Base-by-base conservation (phyloP, 2,329 filamentous ascomycete species). In the Periconia digitata region DNA sequence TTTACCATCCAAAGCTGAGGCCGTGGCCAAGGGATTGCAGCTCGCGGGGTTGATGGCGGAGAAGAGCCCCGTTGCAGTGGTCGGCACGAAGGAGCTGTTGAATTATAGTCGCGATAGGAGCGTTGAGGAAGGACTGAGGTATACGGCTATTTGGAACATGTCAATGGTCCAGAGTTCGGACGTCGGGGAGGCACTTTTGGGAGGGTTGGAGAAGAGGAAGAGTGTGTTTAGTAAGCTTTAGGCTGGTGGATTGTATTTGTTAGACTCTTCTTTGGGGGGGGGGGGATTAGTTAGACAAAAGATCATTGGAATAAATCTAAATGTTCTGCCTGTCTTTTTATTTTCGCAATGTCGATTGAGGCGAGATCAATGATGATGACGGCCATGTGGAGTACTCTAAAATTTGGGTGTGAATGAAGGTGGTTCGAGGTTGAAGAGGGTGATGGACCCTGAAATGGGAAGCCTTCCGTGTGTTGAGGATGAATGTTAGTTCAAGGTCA, bases 21-120 rank as follows among this genome's bases (percentile, higher is more conserved):
- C 86, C 2, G 67, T 95, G 20, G 73, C 74, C 35, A 80, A 80
- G 32, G 58, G 44, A 6, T 40, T 92, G 51, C 77, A 82, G 53
- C 64, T 89, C 62, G 90, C 86, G 1, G 72, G 64, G 10, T 60
- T 84, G 62, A 82, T 96, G 49, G 87, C 89, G 22, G 76, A 70
- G 16, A 96, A 96, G 80, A 94, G 89, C 64, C 92, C 92, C 0
- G 85, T 97, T 18, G 91, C 90, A 1, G 88, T 92, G 55, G 84
- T 90, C 75, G 86, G 89, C 6, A 95, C 91, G 8, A 96, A 96
- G 76, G 88, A 94, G 74, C 73, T 95, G 53, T 67, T 96, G 65
- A 91, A 94, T 71, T 90, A 86, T 65, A 87, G 86, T 27, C 80
- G 89, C 60, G 92, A 95, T 70, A 84, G 91, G 68, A 78, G 80